These are phyloP conservation scores for Leishmania amazonensis DNA, from an alignment of 208 protist genomes.

Conservation along the genomic window DNA sequence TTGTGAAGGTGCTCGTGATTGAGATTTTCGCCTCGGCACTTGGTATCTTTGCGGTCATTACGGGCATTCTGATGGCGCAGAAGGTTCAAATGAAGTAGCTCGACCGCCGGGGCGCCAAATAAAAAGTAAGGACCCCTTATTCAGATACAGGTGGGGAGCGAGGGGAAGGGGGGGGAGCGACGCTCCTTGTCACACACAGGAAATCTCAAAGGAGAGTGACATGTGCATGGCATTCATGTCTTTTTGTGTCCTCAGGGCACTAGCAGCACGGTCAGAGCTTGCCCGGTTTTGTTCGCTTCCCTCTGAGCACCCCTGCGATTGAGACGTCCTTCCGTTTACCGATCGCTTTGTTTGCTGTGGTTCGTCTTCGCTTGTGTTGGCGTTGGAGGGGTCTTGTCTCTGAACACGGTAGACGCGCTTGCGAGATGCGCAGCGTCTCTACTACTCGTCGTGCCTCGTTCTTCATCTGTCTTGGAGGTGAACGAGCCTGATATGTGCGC, in stretches of 20 bases:
- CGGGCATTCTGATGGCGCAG: conserved; percentile 95
- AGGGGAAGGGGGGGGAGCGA: not conserved
- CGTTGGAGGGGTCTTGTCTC: not conserved
- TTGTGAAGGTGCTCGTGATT: conserved; percentile 98
- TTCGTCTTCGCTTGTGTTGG: not conserved
- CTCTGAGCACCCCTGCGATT: not conserved
- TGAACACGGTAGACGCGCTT: not conserved
- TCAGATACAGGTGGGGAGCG: not conserved
- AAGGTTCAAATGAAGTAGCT: conserved; percentile 78
- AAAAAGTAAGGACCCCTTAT: not conserved
- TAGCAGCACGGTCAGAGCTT: not conserved
- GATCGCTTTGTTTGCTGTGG: not conserved
- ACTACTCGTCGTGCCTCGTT: not conserved
- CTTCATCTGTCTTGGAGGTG: not conserved
- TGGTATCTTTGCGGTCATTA: conserved; percentile 98
- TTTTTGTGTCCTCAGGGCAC: not conserved
- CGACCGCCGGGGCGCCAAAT: too few relatives aligned
- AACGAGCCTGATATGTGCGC: not conserved
- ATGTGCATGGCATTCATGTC: too few relatives aligned
- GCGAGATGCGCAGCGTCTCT: not conserved
- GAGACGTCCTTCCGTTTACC: not conserved
- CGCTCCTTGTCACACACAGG: not conserved
- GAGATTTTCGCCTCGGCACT: conserved; percentile 98
- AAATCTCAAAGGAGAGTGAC: not conserved
- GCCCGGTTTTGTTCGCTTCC: not conserved